Percentiles rank a stretch among this genome's conserved stretches.
Conservation (phyloP, 495 filamentous ascomycete species). For the Astrothelium macrocarpum region DNA sequence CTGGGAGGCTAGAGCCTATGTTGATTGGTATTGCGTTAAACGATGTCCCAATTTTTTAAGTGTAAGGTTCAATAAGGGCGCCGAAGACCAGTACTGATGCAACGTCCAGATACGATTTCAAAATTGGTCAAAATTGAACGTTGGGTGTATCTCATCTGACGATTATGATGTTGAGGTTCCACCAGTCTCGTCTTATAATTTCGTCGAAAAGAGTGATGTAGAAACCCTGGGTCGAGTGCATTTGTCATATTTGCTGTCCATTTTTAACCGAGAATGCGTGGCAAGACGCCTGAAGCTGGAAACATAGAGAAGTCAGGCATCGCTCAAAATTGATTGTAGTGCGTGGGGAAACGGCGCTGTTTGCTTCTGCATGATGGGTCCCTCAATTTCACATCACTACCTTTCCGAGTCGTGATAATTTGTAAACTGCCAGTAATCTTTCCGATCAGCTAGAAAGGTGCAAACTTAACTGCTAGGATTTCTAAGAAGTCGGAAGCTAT, state of each 20-base stretch:
- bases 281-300: not conserved
- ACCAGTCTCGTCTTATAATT: conserved; percentile 1
- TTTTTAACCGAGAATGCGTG: not conserved
- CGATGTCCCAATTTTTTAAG: not conserved
- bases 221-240: not conserved
- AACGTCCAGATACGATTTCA: not conserved
- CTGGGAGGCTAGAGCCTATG: too few species aligned
- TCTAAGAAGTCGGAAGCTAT: not conserved
- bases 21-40: too few species aligned
- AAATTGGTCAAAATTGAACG: not conserved
- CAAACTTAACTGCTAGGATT: not conserved
- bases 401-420: not conserved
- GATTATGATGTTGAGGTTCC: not conserved
- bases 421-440: not conserved
- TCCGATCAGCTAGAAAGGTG: not conserved
- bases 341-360: not conserved
- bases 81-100: not conserved
- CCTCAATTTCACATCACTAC: not conserved
- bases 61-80: not conserved
- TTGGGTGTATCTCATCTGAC: not conserved
- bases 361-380: conserved; percentile 3
- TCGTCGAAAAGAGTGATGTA: not conserved
- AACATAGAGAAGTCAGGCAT: not conserved
- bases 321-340: not conserved
- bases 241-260: not conserved